These are phyloP conservation scores for Wickerhamomyces tratensis DNA, from an alignment of 805 yeast species.

Conservation along the genomic window DNA sequence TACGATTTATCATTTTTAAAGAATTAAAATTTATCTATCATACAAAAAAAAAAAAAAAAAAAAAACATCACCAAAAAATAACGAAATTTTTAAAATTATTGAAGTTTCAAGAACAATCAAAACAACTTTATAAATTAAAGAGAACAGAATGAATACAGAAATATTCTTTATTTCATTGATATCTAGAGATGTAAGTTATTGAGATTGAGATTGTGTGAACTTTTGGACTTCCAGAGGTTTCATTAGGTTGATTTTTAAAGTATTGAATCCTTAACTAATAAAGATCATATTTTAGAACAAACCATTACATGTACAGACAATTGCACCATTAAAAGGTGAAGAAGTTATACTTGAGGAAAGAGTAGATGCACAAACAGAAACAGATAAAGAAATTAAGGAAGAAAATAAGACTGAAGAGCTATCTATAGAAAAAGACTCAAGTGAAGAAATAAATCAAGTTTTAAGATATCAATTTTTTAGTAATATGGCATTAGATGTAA, in stretches of 20 bases:
- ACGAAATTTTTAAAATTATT: too few species aligned
- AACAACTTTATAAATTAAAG: too few species aligned
- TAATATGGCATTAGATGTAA: constrained; percentile 69
- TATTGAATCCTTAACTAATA: neutral
- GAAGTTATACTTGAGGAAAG: constrained; percentile 5
- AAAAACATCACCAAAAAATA: too few species aligned
- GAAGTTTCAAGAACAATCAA: too few species aligned
- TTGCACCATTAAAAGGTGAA: constrained; percentile 23
- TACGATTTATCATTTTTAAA: too few species aligned
- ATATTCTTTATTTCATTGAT: constrained; percentile 49
- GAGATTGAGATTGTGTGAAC: too few species aligned
- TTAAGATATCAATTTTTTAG: constrained; percentile 60
- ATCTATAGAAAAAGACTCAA: constrained; percentile 15
- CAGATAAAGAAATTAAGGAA: constrained; percentile 2
- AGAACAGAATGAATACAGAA: too few species aligned
- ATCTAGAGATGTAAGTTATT: constrained; percentile 34
- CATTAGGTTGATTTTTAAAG: too few species aligned
- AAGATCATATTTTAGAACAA: constrained; percentile 23
- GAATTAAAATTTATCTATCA: too few species aligned
- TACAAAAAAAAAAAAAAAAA: too few species aligned
- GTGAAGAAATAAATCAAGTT: constrained; percentile 26
- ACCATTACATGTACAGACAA: constrained; percentile 52
- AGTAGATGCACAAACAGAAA: constrained; percentile 1
- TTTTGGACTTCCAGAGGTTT: too few species aligned
- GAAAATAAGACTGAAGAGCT: neutral